Base-by-base conservation (phyloP, 2,329 filamentous ascomycete genomes). In the Blastomyces gilchristii region DNA sequence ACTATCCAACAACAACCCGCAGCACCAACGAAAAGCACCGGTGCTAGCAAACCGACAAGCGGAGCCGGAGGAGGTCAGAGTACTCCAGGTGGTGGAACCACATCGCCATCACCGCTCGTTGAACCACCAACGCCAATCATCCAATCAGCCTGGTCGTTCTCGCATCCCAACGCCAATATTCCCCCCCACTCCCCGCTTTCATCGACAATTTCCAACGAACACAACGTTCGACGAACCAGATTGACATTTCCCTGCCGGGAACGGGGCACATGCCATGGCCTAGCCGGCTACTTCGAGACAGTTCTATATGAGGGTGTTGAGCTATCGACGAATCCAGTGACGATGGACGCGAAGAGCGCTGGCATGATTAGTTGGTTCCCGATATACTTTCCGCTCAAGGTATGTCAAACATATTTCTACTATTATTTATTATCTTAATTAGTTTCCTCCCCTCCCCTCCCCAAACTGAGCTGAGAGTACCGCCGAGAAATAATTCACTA, bases 331-430 rank as follows among this genome's bases (percentile, higher is more conserved):
- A 88, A 96, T 70, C 95, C 94, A 0, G 89, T 96, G 67, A 90
- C 88, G 39, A 97, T 99, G 77, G 90, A 94, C 63, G 79, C 80
- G 63, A 97, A 97, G 83, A 96, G 91, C 80, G 89, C 88, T 72
- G 92, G 95, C 70, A 99, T 99, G 95, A 96, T 97, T 67, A 96
- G 90, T 62, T 99, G 94, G 94, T 99, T 99, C 74, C 94, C 94
- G 0, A 97, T 99, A 39, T 97, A 93, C 78, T 99, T 99, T 73
- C 94, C 95, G 0, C 78, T 99, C 16, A 96, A 94, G 85, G 91
- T 92, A 80, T 71, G 83, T 73, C 60, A 28, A 34, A 31, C 37
- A 39, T 12, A 25, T 28, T 50, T 53, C 63, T 59, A 49, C 28
- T 11, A 11, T 58, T 58, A 34, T 22, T 22, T 22, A 22, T 56